Evolutionary conservation across 2,329 filamentous ascomycete genomes (phyloP).

Genomic region (Trichoderma breve): DNA sequence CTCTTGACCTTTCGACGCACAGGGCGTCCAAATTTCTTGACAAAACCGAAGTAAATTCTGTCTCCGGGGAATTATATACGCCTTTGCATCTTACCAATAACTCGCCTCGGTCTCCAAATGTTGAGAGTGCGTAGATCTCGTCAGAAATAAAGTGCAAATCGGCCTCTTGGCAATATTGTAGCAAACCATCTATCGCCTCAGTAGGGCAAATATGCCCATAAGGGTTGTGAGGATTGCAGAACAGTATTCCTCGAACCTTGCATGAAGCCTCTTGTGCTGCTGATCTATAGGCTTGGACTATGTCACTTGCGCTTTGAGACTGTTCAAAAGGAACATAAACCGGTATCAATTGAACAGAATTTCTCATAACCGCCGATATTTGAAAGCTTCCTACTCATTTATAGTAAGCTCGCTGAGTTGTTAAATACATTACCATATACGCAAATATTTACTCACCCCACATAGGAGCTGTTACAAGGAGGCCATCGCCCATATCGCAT

Average conservation of each 20-base stretch:
- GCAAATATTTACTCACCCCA: slow-evolving; percentile 10
- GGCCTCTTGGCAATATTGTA: slow-evolving; percentile 7
- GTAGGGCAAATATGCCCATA: slow-evolving; percentile 15
- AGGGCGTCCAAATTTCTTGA: slow-evolving; percentile 2
- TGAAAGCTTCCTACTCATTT: slow-evolving; percentile 13
- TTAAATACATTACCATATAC: not conserved
- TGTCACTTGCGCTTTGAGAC: not conserved
- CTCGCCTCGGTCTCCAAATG: not conserved
- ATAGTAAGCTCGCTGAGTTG: not conserved
- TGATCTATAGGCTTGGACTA: slow-evolving; percentile 1
- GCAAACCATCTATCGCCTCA: slow-evolving; percentile 2
- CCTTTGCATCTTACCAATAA: not conserved
- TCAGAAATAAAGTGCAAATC: slow-evolving; percentile 17
- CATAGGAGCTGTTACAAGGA: slow-evolving; percentile 9
- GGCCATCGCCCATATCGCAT: slow-evolving; percentile 13
- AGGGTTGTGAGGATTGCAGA: slow-evolving; percentile 19
- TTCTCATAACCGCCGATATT: slow-evolving; percentile 11
- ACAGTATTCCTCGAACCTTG: slow-evolving; percentile 10
- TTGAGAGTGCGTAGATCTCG: slow-evolving; percentile 13
- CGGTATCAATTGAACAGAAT: slow-evolving; percentile 9
- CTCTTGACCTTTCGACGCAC: not conserved
- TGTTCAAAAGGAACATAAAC: not conserved
- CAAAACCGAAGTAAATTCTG: slow-evolving; percentile 12
- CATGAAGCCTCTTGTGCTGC: not conserved
- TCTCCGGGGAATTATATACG: not conserved